phyloP scores from a whole-genome alignment of 768 basidiomycete genomes.

The Hirschioporus abietinus region DNA sequence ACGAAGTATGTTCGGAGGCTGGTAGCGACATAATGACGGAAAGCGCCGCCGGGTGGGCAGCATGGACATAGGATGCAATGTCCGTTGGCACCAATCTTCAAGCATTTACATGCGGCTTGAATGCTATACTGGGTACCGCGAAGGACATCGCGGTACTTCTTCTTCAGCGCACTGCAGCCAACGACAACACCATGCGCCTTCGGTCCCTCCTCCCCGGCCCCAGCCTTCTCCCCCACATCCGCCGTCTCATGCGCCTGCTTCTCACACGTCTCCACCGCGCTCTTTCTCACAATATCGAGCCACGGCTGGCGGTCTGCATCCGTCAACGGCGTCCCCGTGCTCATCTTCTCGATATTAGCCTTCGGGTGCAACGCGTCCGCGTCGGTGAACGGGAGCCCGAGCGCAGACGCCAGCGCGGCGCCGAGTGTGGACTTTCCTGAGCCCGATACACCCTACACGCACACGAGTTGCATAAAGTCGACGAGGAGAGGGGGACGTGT shows the following conservation, averaged over 20 bases:
- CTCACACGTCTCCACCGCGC: conserved; percentile 40
- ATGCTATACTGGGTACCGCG: conserved; percentile 42
- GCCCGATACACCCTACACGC: conserved; percentile 60
- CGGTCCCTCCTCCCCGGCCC: conserved; percentile 1
- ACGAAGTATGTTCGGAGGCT: conserved; percentile 69
- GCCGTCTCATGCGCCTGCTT: conserved; percentile 10
- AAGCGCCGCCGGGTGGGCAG: too few species aligned
- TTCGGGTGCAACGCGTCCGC: conserved; percentile 84
- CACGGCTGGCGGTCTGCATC: conserved; percentile 86
- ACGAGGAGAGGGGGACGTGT: conserved; percentile 6
- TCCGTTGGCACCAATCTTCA: too few species aligned
- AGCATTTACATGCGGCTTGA: too few species aligned
- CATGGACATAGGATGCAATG: background rate
- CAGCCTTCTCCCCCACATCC: conserved; percentile 12
- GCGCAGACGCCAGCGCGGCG: conserved; percentile 47
- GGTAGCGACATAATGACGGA: too few species aligned
- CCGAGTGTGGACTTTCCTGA: conserved; percentile 74
- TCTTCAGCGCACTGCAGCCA: conserved; percentile 83
- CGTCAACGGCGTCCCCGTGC: conserved; percentile 62
- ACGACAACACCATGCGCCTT: conserved; percentile 57
- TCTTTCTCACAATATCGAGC: conserved; percentile 66
- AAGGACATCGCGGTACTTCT: conserved; percentile 74
- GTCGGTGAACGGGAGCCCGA: conserved; percentile 77
- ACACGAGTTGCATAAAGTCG: too few species aligned
- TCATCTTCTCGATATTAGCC: conserved; percentile 86